Evolutionary conservation across 768 basidiomycete species (phyloP).

Genomic region (Coprinopsis strossmayeri): DNA sequence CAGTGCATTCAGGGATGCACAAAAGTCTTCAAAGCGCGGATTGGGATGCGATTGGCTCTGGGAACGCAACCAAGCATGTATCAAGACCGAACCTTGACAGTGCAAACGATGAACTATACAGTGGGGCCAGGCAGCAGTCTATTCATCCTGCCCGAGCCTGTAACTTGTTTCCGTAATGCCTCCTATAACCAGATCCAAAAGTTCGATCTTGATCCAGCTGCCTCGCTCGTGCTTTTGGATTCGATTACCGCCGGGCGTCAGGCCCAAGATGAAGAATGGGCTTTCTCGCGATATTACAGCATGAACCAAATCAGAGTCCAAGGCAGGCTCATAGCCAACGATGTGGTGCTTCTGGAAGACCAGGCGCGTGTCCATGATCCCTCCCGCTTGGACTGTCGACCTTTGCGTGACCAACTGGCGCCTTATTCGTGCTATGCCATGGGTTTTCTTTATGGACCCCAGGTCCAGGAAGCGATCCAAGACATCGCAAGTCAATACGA

Average conservation of each 20-base stretch:
- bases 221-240: conserved; percentile 75
- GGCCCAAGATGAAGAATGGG: conserved; percentile 84
- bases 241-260: conserved; percentile 90
- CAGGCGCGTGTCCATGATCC: conserved; percentile 16
- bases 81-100: conserved; percentile 31
- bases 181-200: conserved; percentile 80
- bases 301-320: conserved; percentile 75
- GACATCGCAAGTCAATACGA: conserved; percentile 45
- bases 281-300: conserved; percentile 77
- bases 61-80: conserved; percentile 12
- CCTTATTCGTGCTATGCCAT: conserved; percentile 93
- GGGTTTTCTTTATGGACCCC: conserved; percentile 71
- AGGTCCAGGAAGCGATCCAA: conserved; percentile 38
- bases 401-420: conserved; percentile 52
- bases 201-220: conserved; percentile 54
- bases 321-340: conserved; percentile 62
- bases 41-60: conserved; percentile 49
- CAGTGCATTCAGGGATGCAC: conserved; percentile 65
- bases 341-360: conserved; percentile 72
- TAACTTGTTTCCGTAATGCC: conserved; percentile 85
- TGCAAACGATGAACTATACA: conserved; percentile 55
- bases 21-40: conserved; percentile 85
- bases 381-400: conserved; percentile 29
- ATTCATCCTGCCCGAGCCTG: conserved; percentile 85
- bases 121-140: conserved; percentile 51